Base-by-base conservation (phyloP, 176 grass and related monocot species). In the Oryza meyeriana region DNA sequence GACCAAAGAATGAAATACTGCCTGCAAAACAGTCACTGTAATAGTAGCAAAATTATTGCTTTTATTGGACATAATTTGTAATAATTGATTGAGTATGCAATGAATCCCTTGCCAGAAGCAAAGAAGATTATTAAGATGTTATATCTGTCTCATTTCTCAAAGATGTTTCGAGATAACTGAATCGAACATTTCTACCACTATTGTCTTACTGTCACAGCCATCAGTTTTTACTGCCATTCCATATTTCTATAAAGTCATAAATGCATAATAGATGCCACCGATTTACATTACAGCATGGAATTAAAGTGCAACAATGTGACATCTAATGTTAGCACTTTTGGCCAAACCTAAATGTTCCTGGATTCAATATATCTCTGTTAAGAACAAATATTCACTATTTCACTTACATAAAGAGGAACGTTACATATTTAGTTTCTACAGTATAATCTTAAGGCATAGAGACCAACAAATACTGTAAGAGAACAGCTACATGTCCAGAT, bases 71-170 rank as follows among this genome's bases (percentile, higher is more conserved):
- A 81, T 32, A 81, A 14, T 36, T 72, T 62, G 12, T 12, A 18
- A 1, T 10, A 79, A 34, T 52, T 57, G 6, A 27, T 80, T 12
- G 44, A 57, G 64, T 26, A 82, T 9, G 48, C 57, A 36, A 14
- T 63, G 12, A 12, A 26, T 41, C 29, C 61, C 48, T 61, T 61
- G 29, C 11, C 6, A 42, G 26, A 44, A 81, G 52, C 16, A 41
- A 61, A 24, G 5, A 7, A 72, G 17, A 45, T 11, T 45, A 72
- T 26, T 45, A 82, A 44, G 42, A 44, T 45, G 55, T 72, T 32
- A 72, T 18, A 73, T 64, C 55, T 20, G 55, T 59, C 9, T 59
- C 55, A 25, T 59, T 64, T 62, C 33, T 81, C 38, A 82, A 48
- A 64, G 69, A 20, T 63, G 28, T 64, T 82, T 59, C n/a, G 1